Evolutionary conservation across 2,329 filamentous ascomycete genomes (phyloP), one percentile per base, ranked within the genome.

Genomic region (Exophiala sp.): DNA sequence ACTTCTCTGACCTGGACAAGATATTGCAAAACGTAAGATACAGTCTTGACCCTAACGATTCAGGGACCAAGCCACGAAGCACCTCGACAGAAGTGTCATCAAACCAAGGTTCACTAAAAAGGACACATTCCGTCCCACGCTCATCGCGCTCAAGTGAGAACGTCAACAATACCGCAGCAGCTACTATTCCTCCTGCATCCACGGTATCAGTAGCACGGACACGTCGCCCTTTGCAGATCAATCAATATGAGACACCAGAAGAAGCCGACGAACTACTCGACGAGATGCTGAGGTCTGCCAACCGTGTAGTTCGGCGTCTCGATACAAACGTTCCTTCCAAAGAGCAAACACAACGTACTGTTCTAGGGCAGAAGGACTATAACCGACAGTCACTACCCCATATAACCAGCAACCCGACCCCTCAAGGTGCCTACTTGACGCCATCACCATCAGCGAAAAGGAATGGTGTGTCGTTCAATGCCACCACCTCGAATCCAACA

Each of bases 261-360:
- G 94, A 99, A 71, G 92, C 97, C 67, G 94, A 99, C 55, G 94
- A 99, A 72, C 80, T 99, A 8, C 79, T 97, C 8, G 91, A 96
- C 63, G 94, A 99, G 71, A 91, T 85, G 16, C 77, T 96, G 39
- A 81, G 85, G 45, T 89, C 88, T 5, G 88, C 91, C 0, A 86
- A 86, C 64, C 83, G 82, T 57, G 89, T 85, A 6, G 87, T 88
- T 66, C 86, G 83, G 67, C 84, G 84, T 8, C 77, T 95, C 56
- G 89, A 84, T 53, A 71, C 67, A 58, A 62, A 46, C 52, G 64
- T 38, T 55, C 57, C 24, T 18, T 36, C 39, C 52, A 68, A 62
- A 80, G 67, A 80, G 73, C 66, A 73, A 75, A 47, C 75, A 52
- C 62, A 58, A 46, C 61, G 59, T 62, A 51, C 38, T 63, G 68